Conservation (phyloP, 345 rosid genomes). For the Pistacia atlantica region DNA sequence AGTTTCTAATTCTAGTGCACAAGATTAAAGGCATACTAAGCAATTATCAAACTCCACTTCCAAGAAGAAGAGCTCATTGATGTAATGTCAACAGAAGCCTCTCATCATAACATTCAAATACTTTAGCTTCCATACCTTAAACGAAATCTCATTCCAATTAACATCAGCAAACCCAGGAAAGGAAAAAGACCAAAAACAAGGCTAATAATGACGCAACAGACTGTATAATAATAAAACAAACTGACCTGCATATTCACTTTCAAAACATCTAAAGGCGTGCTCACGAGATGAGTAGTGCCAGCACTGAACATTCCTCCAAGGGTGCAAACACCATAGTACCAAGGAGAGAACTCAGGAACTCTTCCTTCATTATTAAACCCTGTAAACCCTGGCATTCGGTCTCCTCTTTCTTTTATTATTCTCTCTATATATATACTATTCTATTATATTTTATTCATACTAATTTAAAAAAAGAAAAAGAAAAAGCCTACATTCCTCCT, state of each 20-base stretch:
- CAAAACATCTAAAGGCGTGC: constrained; percentile 68
- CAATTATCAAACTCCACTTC: too few relatives aligned
- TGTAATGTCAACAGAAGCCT: not conserved
- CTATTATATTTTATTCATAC: not conserved
- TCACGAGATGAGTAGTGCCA: constrained; percentile 58
- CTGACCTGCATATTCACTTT: constrained; percentile 72
- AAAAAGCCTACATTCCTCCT: constrained; percentile 10
- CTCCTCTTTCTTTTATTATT: too few relatives aligned
- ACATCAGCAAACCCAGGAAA: not conserved
- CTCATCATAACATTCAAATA: not conserved
- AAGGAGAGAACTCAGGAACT: constrained; percentile 39
- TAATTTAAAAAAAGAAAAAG: not conserved
- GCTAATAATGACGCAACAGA: not conserved
- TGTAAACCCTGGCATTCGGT: constrained; percentile 8
- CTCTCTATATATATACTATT: not conserved
- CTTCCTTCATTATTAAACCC: constrained; percentile 17
- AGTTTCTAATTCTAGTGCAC: not conserved
- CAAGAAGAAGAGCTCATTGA: not conserved
- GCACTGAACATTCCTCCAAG: constrained; percentile 66
- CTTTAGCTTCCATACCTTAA: not conserved
- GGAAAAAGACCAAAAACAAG: not conserved
- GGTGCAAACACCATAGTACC: constrained; percentile 53
- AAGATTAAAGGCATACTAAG: not conserved
- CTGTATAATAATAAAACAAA: not conserved
- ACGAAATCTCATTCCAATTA: not conserved